Evolutionary conservation across 495 filamentous ascomycete genomes (phyloP), one percentile per base, ranked within the genome.

Genomic region (Trichocladium uniseriatum): DNA sequence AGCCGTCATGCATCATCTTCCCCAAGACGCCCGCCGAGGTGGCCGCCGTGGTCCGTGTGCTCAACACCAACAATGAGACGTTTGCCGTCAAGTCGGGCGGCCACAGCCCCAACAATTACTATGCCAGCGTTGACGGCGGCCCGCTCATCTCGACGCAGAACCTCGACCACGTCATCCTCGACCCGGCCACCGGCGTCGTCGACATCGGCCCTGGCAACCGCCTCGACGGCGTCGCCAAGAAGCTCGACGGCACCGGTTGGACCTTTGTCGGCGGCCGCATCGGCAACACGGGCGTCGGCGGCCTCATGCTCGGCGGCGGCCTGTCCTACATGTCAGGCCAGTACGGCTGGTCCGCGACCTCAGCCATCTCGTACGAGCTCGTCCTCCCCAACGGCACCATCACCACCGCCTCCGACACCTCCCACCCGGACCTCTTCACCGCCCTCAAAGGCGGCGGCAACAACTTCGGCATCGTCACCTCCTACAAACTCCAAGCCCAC

Each of bases 261-360:
- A 66, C 68, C 5, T 73, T 70, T 13, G 56, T 70, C n/a, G 78
- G 79, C 13, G 77, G 73, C 1, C 67, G 78, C 19, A 75, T 71
- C 15, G 63, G 66, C 14, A 65, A 67, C 48, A 68, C 69, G 1
- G 69, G 69, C 6, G 66, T 75, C 4, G 69, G 69, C 27, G 72
- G 74, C 1, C 70, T 69, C 24, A 52, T 68, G 5, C 55, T 71
- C 27, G 67, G 64, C 51, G 58, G 69, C 45, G 76, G 77, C 1
- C 52, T 70, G 10, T 61, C 57, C 21, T 79, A 77, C 45, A 62
- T 80, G 53, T 74, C 74, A 21, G 71, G 71, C 13, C 68, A 79
- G 53, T 78, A 78, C 49, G 79, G 78, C 14, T 79, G 75, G 71
- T 76, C 71, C 5, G 72, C 73, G 20, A 76, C 76, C 53, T 77